These are phyloP conservation scores for Penicillium dipodomyicola DNA, from an alignment of 495 filamentous ascomycete genomes.

Conservation along the genomic window DNA sequence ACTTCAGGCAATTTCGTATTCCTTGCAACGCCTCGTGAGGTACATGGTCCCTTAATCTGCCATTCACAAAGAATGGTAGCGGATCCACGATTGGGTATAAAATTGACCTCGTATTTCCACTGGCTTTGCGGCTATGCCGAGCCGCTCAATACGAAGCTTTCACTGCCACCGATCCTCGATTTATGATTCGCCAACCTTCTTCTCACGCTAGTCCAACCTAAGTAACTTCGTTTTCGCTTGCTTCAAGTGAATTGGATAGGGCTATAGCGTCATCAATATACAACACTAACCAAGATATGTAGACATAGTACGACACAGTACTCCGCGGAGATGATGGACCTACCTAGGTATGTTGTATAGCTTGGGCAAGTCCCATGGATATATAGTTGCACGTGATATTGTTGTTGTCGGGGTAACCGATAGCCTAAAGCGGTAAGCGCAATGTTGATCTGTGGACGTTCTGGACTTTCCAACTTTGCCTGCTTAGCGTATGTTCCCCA, in stretches of 20 bases:
- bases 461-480: slow-evolving; percentile 8
- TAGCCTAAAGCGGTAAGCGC: slow-evolving; percentile 12
- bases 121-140: neutral
- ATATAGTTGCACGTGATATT: slow-evolving; percentile 27
- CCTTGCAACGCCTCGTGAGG: neutral
- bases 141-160: neutral
- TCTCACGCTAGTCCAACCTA: neutral
- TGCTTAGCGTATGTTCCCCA: slow-evolving; percentile 13
- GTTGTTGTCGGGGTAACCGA: slow-evolving; percentile 25
- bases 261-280: neutral
- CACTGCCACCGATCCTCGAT: neutral
- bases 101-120: neutral
- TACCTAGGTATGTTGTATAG: too few relatives aligned
- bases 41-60: neutral
- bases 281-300: neutral
- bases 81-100: neutral
- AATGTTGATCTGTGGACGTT: slow-evolving; percentile 22
- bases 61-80: neutral
- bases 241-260: neutral
- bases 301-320: neutral
- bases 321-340: neutral
- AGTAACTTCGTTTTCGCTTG: neutral
- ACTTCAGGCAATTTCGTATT: neutral
- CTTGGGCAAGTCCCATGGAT: neutral
- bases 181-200: neutral